Percentiles rank a stretch among this genome's conserved stretches.
phyloP scores from a whole-genome alignment of 2,329 filamentous ascomycete genomes.

The Hymenoscyphus fructigenus region DNA sequence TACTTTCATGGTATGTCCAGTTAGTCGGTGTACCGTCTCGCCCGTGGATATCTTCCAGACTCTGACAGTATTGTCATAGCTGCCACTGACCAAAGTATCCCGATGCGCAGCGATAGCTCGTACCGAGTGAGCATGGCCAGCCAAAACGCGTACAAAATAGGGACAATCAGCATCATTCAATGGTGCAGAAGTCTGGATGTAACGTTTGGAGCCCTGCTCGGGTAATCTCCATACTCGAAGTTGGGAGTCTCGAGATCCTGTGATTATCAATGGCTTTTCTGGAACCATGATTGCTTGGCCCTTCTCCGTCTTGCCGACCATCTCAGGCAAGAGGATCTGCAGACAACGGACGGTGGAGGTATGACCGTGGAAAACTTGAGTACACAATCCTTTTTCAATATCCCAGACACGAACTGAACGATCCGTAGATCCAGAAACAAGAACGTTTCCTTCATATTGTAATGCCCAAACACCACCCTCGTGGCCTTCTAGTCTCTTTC shows the following conservation, averaged over 20 bases:
- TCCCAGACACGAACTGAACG: conserved; percentile 99
- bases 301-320: conserved; percentile 69
- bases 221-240: conserved; percentile 93
- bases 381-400: conserved; percentile 87
- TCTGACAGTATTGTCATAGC: conserved; percentile 91
- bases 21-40: conserved; percentile 78
- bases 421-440: conserved; percentile 96
- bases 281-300: conserved; percentile 85
- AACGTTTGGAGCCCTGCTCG: conserved; percentile 70
- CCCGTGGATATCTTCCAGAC: conserved; percentile 98
- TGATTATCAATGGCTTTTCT: conserved; percentile 93
- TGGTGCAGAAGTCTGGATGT: conserved; percentile 76
- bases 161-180: conserved; percentile 79
- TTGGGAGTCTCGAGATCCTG: conserved; percentile 91
- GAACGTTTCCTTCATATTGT: conserved; percentile 90
- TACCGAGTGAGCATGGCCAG: conserved; percentile 89
- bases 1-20: conserved; percentile 88
- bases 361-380: conserved; percentile 95
- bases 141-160: conserved; percentile 86
- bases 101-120: conserved; percentile 93
- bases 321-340: conserved; percentile 86
- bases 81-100: conserved; percentile 94
- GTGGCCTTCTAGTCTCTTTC: conserved; percentile 83
- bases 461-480: conserved; percentile 97
- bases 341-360: conserved; percentile 96